A percentile compares a stretch with the other conserved stretches of the same genome.
Evolutionary conservation across 768 basidiomycete genomes (phyloP).

Genomic region (Hygrophorus pudorinus): DNA sequence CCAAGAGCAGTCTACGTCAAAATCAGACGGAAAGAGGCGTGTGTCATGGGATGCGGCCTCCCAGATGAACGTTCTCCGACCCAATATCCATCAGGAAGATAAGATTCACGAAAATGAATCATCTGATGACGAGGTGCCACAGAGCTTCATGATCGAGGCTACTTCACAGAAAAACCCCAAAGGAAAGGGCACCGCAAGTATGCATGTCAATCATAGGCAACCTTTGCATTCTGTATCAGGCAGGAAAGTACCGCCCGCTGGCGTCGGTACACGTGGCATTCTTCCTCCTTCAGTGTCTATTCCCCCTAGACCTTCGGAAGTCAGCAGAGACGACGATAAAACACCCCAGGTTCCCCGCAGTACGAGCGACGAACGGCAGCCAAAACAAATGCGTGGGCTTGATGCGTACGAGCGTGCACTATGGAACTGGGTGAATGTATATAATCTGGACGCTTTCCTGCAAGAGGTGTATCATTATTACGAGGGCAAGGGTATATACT

Average conservation of each 20-base stretch:
- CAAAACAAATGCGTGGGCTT: constrained; percentile 54
- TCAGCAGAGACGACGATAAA: constrained; percentile 31
- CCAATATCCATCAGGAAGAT: constrained; percentile 66
- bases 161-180: constrained; percentile 23
- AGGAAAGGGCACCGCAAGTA: constrained; percentile 12
- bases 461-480: constrained; percentile 96
- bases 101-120: constrained; percentile 46
- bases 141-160: constrained; percentile 80
- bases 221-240: constrained; percentile 42
- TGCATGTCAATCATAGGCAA: constrained; percentile 26
- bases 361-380: constrained; percentile 21
- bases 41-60: constrained; percentile 52
- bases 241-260: constrained; percentile 26
- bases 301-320: constrained; percentile 58
- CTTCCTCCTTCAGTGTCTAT: constrained; percentile 29
- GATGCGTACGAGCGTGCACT: constrained; percentile 85
- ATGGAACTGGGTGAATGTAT: constrained; percentile 99
- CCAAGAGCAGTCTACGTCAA: constrained; percentile 17
- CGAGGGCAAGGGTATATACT: constrained; percentile 92
- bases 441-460: constrained; percentile 90
- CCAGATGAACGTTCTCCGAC: constrained; percentile 49
- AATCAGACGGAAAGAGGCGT: constrained; percentile 37
- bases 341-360: constrained; percentile 14
- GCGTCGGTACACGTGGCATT: background rate
- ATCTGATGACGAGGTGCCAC: constrained; percentile 79